Evolutionary conservation across 2,329 filamentous ascomycete species (phyloP), one percentile per base, ranked within the genome.

Genomic region (Coniochaeta prunicola): DNA sequence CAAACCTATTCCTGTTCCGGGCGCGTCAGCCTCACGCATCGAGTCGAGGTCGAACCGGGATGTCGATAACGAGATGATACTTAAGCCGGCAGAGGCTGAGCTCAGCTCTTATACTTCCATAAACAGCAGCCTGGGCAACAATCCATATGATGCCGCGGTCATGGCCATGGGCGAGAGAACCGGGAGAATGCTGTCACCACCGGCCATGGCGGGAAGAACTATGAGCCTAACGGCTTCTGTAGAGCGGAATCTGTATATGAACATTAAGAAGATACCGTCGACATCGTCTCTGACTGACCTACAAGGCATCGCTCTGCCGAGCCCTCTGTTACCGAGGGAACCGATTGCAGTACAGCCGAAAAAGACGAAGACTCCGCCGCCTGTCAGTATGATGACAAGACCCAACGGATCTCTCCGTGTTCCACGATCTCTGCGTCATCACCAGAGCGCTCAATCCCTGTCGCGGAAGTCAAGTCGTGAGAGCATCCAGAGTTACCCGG

Each of bases 371-470:
- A 71, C 73, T 0, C 70, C 74, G 3, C 74, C 75, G 0, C 75
- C 77, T 0, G 70, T 78, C 30, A 78, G 74, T 63, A 73, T 79
- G 68, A 70, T 70, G n/a, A 76, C 73, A 4, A 71, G 74, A 28
- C 74, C 71, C 31, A 68, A 70, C 7, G 63, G 68, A 9, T 64
- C 69, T 15, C 64, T 71, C 13, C 67, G 69, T 53, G 75, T 71
- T 3, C 70, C 69, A 13, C 68, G 69, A 15, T 70, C 72, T 13
- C 63, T 71, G 12, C 72, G 75, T 28, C 65, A 74, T 5, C 69
- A 71, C 38, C 72, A 72, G 71, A 2, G 70, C 72, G 2, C 67
- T 71, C 57, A 67, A 59, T 60, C 64, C 56, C 58, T 69, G 31
- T 66, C 64, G 31, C 69, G 64, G 5, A 67, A 67, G 36, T 59